Evolutionary conservation across 139 green algal genomes (phyloP).

Genomic region (Chara braunii): DNA sequence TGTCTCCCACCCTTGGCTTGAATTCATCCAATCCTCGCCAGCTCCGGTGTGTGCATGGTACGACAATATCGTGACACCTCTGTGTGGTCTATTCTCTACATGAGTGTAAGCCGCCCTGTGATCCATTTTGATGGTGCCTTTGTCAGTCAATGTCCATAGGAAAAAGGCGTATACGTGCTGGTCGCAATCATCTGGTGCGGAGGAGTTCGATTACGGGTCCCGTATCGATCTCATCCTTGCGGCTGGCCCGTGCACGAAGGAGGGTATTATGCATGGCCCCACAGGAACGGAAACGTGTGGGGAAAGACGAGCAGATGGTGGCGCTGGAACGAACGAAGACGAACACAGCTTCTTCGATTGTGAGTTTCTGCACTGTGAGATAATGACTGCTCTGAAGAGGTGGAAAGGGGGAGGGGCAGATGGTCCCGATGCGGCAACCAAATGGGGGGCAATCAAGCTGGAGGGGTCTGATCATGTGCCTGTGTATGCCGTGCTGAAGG

Average conservation of each 20-base stretch:
- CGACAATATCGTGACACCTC: too few relatives aligned
- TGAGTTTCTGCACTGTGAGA: neutral
- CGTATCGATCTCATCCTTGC: conserved; percentile 69
- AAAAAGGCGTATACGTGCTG: conserved; percentile 69
- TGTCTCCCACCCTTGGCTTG: too few relatives aligned
- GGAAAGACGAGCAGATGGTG: conserved; percentile 3
- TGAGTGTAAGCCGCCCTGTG: too few relatives aligned
- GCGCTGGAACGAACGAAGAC: conserved; percentile 1
- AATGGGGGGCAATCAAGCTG: neutral
- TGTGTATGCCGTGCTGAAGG: conserved; percentile 45
- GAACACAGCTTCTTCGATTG: neutral
- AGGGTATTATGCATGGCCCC: neutral
- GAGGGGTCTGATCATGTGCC: conserved; percentile 64
- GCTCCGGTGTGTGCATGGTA: too few relatives aligned
- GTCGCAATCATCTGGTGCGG: conserved; percentile 51
- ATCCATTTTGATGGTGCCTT: too few relatives aligned
- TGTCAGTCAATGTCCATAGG: too few relatives aligned
- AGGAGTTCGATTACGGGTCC: conserved; percentile 68
- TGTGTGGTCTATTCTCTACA: too few relatives aligned
- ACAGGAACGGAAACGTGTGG: neutral
- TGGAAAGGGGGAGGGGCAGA: conserved; percentile 4
- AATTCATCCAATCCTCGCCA: too few relatives aligned
- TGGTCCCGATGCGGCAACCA: neutral
- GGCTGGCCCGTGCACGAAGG: conserved; percentile 22
- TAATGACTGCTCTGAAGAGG: conserved; percentile 4